Base-by-base conservation (phyloP, 164 flowering plant genomes). In the Saururus chinensis region DNA sequence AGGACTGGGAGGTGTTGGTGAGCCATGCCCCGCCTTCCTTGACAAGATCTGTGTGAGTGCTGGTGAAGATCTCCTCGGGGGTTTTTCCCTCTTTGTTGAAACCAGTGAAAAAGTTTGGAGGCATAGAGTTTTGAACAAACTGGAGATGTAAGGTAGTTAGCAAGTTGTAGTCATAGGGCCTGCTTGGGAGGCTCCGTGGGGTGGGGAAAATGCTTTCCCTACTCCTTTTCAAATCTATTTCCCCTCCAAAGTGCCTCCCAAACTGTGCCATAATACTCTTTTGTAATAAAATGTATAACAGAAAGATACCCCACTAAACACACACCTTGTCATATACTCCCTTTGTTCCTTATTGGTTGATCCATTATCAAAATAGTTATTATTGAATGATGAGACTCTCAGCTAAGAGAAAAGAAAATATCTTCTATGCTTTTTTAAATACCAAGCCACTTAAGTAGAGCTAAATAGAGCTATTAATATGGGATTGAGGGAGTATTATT, bases 41-140 rank as follows among this genome's bases (percentile, higher is more conserved):
- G 3, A 59, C 22, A 26, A 65, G 40, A 0, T 52, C 51, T 40
- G 5, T 40, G 59, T 63, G 65, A 6, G 11, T 53, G 1, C 53
- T 40, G 1, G 10, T 40, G 13, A 63, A 63, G 35, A 63, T 13
- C 30, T 63, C 65, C 20, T 6, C 21, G 20, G 59, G 19, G 2
- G 65, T 53, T 52, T 62, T 20, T 13, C 57, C 57, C 20, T 20
- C 6, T 14, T 19, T 20, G 40, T 61, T 61, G 42, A 30, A 41
- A 16, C 55, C 13, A 42, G 51, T 19, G 19, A 60, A 48, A 35
- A 45, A 60, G 24, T 60, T 30, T 14, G 21, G 12, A 19, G 63
- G 63, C 63, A 60, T 60, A 3, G 63, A 60, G 24, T 48, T 21
- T 26, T 49, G 24, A 16, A 60, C 63, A 60, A 41, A 60, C 63